These are phyloP conservation scores for Vaucheria bursata DNA, from an alignment of 352 stramenopile genomes.

Conservation along the genomic window DNA sequence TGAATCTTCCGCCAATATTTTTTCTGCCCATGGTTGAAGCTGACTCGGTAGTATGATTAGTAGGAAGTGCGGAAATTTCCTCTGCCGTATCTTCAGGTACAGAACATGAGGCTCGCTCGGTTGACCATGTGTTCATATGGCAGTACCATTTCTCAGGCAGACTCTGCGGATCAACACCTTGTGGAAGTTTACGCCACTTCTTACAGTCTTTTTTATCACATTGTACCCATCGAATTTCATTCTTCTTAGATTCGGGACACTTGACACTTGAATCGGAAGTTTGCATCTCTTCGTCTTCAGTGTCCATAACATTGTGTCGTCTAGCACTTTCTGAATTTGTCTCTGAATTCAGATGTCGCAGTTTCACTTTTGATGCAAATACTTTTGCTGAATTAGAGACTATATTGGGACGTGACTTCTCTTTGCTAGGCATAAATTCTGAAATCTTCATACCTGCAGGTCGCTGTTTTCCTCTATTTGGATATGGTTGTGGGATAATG, in stretches of 20 bases:
- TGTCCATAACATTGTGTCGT: too few species aligned
- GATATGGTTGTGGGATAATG: too few species aligned
- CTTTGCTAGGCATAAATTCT: too few species aligned
- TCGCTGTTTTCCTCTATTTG: too few species aligned
- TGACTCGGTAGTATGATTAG: background rate
- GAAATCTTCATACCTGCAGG: too few species aligned
- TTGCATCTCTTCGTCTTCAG: too few species aligned
- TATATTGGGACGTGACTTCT: too few species aligned
- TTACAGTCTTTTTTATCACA: slow-evolving; percentile 75
- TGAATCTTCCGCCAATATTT: background rate
- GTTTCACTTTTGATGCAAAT: too few species aligned
- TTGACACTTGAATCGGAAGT: too few species aligned
- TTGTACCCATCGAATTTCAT: slow-evolving; percentile 72
- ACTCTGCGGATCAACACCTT: slow-evolving; percentile 67
- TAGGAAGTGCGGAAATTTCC: background rate
- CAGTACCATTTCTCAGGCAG: slow-evolving; percentile 90
- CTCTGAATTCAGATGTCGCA: too few species aligned
- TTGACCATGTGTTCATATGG: slow-evolving; percentile 84
- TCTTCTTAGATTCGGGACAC: slow-evolving; percentile 19
- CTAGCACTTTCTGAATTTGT: too few species aligned
- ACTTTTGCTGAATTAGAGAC: too few species aligned
- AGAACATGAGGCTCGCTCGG: slow-evolving; percentile 67
- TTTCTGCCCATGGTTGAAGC: slow-evolving; percentile 5
- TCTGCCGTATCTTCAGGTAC: slow-evolving; percentile 59
- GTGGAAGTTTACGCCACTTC: slow-evolving; percentile 88